Evolutionary conservation across 306 rosid genomes (phyloP).

Genomic region (Quercus bicolor): DNA sequence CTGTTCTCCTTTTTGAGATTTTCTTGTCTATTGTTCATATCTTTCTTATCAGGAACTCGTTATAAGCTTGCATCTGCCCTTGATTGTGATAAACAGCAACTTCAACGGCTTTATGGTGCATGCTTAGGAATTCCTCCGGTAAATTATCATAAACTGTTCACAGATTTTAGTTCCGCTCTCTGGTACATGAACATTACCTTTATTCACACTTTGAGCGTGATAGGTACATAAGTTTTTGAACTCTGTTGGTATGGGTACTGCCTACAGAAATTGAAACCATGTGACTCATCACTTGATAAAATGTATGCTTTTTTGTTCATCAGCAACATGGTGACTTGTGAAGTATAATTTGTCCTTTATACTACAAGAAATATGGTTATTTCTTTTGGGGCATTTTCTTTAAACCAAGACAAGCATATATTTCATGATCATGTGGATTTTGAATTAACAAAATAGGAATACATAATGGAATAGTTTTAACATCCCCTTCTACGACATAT

Average conservation of each 20-base stretch:
- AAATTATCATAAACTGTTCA: not conserved
- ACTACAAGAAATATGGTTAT: not conserved
- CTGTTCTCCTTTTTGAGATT: not conserved
- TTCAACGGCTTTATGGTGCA: conserved; percentile 1
- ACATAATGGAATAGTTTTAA: not conserved
- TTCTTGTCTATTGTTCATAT: not conserved
- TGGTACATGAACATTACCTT: not conserved
- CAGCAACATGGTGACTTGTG: not conserved
- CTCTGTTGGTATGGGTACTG: not conserved
- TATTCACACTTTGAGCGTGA: not conserved
- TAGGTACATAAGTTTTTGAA: not conserved
- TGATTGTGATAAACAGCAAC: conserved; percentile 10
- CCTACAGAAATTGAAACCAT: not conserved
- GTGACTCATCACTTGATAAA: not conserved
- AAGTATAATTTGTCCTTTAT: not conserved
- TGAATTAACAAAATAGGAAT: not conserved
- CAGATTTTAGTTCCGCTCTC: not conserved
- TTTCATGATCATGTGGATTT: not conserved
- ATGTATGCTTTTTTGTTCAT: not conserved
- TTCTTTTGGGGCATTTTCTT: not conserved
- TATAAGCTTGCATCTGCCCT: conserved; percentile 6
- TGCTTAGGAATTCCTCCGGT: conserved; percentile 13
- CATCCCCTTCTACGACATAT: not conserved
- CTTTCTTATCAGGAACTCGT: conserved; percentile 6
- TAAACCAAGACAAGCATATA: not conserved